Base-by-base conservation (phyloP, 768 basidiomycete genomes). In the Lactarius tabidus region DNA sequence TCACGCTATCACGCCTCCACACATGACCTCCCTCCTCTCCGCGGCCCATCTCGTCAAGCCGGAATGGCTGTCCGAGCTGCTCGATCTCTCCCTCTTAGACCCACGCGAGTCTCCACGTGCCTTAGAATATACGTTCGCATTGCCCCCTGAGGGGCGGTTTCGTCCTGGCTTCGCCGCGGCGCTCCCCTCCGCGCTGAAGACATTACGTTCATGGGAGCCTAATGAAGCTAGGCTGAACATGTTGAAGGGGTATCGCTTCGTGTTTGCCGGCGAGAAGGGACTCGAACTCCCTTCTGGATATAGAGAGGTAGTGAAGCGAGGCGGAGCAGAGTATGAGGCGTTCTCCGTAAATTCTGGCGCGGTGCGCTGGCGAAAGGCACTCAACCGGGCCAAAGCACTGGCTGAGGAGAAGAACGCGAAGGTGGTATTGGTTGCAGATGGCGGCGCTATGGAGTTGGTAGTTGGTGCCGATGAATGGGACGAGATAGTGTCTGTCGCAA, bases 41-140 rank as follows among this genome's bases (percentile, higher is more conserved):
- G 77, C 81, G 0, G 79, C 82, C 17, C 78, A 80, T 14, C 81
- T 91, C 57, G 88, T 88, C 36, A 90, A 79, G 63, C 78, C 81
- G 0, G 85, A 87, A 56, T 92, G 90, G 90, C 74, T 91, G 28
- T 73, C 75, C 7, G 85, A 90, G 61, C 71, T 90, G 35, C 65
- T 91, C 35, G 79, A 81, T 2, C 76, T 85, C 64, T 91, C 85
- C 9, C 73, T 75, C 17, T 66, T 71, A 2, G 74, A 82, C 41
- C 72, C 76, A 9, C 75, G 71, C 52, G 75, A 73, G 9, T 62
- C 65, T 35, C 33, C 76, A 0, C 68, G 73, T n/a, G 72, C 78
- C 1, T 75, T 89, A 9, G 87, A 89, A 70, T 73, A 80, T 23
- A 70, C 74, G 0, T 89, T 85, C 52, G 57, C 57, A 8, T 78